Evolutionary conservation across 2,329 filamentous ascomycete species (phyloP).

Genomic region (Xylaria hypoxylon): DNA sequence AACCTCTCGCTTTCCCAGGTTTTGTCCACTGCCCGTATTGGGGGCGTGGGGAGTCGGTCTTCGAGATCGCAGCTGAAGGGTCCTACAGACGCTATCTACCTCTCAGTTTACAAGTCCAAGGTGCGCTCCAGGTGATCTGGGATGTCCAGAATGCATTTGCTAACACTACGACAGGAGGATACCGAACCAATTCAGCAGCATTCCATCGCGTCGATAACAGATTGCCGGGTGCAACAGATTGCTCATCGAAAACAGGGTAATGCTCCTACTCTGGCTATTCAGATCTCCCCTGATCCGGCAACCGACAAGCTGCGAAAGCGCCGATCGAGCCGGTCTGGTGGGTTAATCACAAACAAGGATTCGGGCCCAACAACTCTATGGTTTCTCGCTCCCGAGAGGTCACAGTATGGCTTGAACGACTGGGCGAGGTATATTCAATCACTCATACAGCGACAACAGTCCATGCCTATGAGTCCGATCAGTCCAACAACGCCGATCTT

Average conservation of each 20-base stretch:
- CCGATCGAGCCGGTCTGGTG: slow-evolving; percentile 71
- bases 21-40: slow-evolving; percentile 55
- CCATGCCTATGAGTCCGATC: slow-evolving; percentile 63
- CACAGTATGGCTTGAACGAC: slow-evolving; percentile 65
- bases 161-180: slow-evolving; percentile 59
- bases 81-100: slow-evolving; percentile 58
- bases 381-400: slow-evolving; percentile 69
- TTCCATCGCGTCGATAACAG: slow-evolving; percentile 63
- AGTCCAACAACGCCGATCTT: slow-evolving; percentile 67
- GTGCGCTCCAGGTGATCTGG: slow-evolving; percentile 50
- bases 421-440: slow-evolving; percentile 67
- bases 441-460: slow-evolving; percentile 57
- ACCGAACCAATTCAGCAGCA: slow-evolving; percentile 66
- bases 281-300: slow-evolving; percentile 61
- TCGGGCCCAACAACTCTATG: slow-evolving; percentile 62
- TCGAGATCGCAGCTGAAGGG: slow-evolving; percentile 53
- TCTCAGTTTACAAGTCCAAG: slow-evolving; percentile 69
- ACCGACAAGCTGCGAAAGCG: slow-evolving; percentile 72
- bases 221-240: slow-evolving; percentile 69
- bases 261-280: slow-evolving; percentile 69
- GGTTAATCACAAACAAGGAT: slow-evolving; percentile 65
- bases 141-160: slow-evolving; percentile 28
- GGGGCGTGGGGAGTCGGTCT: slow-evolving; percentile 52
- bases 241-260: slow-evolving; percentile 72
- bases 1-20: slow-evolving; percentile 56